These are phyloP conservation scores for Meira nashicola DNA, from an alignment of 1,284 basidiomycete species.

Conservation along the genomic window DNA sequence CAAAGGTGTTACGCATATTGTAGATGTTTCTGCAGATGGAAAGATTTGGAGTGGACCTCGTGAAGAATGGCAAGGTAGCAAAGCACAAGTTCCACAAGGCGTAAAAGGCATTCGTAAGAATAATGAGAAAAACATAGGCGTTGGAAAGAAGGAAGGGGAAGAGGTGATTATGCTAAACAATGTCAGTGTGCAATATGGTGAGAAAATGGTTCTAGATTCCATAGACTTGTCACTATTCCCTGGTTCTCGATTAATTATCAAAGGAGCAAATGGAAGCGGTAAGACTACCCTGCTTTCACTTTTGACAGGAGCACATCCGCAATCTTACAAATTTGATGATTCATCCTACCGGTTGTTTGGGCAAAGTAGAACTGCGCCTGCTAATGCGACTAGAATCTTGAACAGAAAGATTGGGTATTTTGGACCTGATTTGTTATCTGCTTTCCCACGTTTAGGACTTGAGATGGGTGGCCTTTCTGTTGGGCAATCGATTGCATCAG, in stretches of 20 bases:
- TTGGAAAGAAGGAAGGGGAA: conserved; percentile 20
- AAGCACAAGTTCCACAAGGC: conserved; percentile 17
- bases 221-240: conserved; percentile 31
- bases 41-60: conserved; percentile 47
- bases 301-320: conserved; percentile 88
- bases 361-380: conserved; percentile 30
- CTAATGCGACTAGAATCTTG: conserved; percentile 37
- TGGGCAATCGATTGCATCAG: conserved; percentile 38
- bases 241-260: conserved; percentile 26
- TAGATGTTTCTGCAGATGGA: conserved; percentile 59
- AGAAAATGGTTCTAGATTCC: conserved; percentile 59
- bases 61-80: conserved; percentile 3
- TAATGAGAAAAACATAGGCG: neutral
- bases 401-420: conserved; percentile 62
- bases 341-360: conserved; percentile 33
- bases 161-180: conserved; percentile 62
- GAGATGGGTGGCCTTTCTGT: conserved; percentile 39
- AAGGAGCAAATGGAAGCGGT: conserved; percentile 63
- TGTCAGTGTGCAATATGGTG: conserved; percentile 69
- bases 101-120: conserved; percentile 11
- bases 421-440: conserved; percentile 82
- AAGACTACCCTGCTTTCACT: conserved; percentile 92
- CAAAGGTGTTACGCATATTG: conserved; percentile 73
- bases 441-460: conserved; percentile 63
- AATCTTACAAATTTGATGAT: conserved; percentile 66